Evolutionary conservation across 352 stramenopile genomes (phyloP).

Genomic region (Phytophthora melonis): DNA sequence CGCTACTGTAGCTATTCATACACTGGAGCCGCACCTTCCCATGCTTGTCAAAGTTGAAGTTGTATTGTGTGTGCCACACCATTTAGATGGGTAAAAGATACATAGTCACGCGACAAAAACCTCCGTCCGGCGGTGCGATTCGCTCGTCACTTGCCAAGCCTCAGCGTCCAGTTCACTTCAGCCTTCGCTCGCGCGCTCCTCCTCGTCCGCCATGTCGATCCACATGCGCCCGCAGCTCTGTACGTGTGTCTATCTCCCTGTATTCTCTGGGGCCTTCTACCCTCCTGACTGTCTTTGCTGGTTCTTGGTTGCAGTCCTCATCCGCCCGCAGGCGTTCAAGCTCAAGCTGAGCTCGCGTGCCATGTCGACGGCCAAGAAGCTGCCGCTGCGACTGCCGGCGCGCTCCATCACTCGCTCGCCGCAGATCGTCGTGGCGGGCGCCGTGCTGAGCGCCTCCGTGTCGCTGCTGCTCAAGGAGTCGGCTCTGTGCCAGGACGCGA

Average conservation of each 20-base stretch:
- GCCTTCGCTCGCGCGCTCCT: neutral
- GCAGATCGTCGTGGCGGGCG: slow-evolving; percentile 51
- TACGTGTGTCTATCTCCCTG: slow-evolving; percentile 25
- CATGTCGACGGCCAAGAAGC: slow-evolving; percentile 38
- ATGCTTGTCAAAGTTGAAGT: slow-evolving; percentile 31
- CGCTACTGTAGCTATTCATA: slow-evolving; percentile 15
- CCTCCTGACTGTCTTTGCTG: neutral
- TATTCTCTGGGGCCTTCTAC: neutral
- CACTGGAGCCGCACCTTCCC: slow-evolving; percentile 10
- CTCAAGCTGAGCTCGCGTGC: slow-evolving; percentile 35
- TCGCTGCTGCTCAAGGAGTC: slow-evolving; percentile 48
- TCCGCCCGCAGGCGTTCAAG: slow-evolving; percentile 50
- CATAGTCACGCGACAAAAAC: slow-evolving; percentile 6
- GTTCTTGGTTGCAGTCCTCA: slow-evolving; percentile 40
- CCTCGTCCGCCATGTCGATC: slow-evolving; percentile 40
- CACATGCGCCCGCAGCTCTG: slow-evolving; percentile 65
- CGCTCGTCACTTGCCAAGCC: slow-evolving; percentile 10
- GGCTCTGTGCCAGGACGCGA: slow-evolving; percentile 62
- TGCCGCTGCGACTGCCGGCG: slow-evolving; percentile 40
- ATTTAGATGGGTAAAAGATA: neutral
- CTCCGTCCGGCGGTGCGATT: slow-evolving; percentile 13
- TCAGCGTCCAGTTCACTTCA: neutral
- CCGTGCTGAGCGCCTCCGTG: slow-evolving; percentile 57
- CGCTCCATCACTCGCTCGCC: slow-evolving; percentile 31
- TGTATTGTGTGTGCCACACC: slow-evolving; percentile 24